Conservation (phyloP, 768 basidiomycete genomes). For the Lactarius pseudohatsudake region DNA sequence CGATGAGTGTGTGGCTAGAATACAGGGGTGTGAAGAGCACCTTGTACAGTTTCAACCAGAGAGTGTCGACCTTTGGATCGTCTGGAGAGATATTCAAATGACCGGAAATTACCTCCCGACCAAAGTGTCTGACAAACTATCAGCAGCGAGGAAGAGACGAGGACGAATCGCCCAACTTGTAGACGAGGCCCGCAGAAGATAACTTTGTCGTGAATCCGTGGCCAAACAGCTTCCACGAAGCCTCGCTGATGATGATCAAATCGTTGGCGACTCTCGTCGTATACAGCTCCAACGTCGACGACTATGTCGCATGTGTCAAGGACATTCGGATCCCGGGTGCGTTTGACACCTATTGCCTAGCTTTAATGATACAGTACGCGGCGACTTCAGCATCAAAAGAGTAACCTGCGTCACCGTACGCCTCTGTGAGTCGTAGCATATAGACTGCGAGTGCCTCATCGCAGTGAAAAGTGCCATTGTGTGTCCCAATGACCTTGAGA, state of each 20-base stretch:
- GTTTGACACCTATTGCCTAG: constrained; percentile 48
- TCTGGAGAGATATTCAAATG: constrained; percentile 48
- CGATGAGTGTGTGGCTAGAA: constrained; percentile 19
- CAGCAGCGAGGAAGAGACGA: constrained; percentile 4
- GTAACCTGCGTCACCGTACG: constrained; percentile 75
- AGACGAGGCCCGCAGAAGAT: constrained; percentile 89
- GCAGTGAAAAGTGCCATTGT: constrained; percentile 95
- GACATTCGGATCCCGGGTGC: constrained; percentile 68
- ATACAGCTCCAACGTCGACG: constrained; percentile 93
- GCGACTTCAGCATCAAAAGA: constrained; percentile 10
- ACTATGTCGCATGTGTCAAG: constrained; percentile 88
- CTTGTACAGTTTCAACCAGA: constrained; percentile 91
- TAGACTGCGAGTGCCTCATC: constrained; percentile 96
- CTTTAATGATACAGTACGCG: background rate
- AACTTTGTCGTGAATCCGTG: constrained; percentile 86
- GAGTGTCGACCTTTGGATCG: constrained; percentile 62
- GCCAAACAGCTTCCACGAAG: constrained; percentile 87
- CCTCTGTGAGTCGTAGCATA: constrained; percentile 73
- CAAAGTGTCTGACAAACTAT: constrained; percentile 67
- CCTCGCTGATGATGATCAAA: constrained; percentile 98
- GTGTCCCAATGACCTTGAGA: constrained; percentile 81
- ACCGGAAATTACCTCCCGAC: constrained; percentile 77
- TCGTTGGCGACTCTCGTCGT: constrained; percentile 71
- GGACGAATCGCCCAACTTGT: constrained; percentile 63
- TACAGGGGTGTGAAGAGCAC: constrained; percentile 38